Conservation (phyloP, 2,329 filamentous ascomycete genomes). For the Cladosporium sp. region DNA sequence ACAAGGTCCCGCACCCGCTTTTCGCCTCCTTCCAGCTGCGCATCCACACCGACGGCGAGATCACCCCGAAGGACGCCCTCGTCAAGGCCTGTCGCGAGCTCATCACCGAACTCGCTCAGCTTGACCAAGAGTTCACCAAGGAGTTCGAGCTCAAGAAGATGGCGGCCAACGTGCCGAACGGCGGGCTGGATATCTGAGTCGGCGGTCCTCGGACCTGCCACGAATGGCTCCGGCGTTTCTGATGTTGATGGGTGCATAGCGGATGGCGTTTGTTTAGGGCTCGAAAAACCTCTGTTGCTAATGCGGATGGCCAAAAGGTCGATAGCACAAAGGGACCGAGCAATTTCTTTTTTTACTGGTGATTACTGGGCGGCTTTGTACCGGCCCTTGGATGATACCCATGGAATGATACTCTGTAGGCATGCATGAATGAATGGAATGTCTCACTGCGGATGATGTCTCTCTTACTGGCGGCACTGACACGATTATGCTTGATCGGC, state of each 20-base stretch:
- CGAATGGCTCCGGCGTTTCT: neutral
- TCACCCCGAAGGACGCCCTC: constrained; percentile 85
- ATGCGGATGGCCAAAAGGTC: neutral
- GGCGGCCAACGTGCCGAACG: constrained; percentile 36
- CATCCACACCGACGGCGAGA: constrained; percentile 82
- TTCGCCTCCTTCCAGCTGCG: constrained; percentile 60
- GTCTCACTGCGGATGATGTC: no score
- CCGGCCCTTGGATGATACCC: constrained; percentile 9
- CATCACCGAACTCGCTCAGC: constrained; percentile 69
- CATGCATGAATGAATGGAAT: no score
- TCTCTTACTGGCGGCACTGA: no score
- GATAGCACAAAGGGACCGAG: neutral
- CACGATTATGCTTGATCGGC: no score
- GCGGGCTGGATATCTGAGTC: constrained; percentile 20
- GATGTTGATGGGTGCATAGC: constrained; percentile 17
- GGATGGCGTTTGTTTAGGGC: constrained; percentile 16
- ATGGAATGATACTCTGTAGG: neutral
- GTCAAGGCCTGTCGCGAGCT: constrained; percentile 74
- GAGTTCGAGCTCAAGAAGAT: constrained; percentile 87
- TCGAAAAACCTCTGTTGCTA: neutral
- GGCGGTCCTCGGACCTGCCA: neutral
- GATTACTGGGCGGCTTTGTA: neutral
- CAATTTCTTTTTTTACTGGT: neutral
- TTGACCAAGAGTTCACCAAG: constrained; percentile 84
- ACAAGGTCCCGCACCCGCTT: constrained; percentile 58